These are phyloP conservation scores for Clarireedia paspali DNA, from an alignment of 2,329 filamentous ascomycete species.

Conservation along the genomic window DNA sequence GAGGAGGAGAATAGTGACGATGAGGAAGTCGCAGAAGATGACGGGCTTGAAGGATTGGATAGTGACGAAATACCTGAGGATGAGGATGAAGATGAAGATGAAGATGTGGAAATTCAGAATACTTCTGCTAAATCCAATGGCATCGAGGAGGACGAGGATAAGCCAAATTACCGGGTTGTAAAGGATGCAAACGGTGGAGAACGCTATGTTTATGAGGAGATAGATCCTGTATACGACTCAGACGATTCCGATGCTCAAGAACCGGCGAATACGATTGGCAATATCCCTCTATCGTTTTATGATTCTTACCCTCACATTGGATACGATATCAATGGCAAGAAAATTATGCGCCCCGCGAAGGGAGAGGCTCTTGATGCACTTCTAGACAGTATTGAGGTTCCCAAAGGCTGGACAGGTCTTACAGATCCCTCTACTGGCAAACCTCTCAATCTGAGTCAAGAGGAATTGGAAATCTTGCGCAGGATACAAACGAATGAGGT, in stretches of 20 bases:
- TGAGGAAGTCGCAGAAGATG: slow-evolving; percentile 33
- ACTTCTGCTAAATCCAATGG: slow-evolving; percentile 34
- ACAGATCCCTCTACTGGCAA: slow-evolving; percentile 93
- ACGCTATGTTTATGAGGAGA: slow-evolving; percentile 87
- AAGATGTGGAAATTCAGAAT: slow-evolving; percentile 32
- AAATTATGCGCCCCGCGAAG: slow-evolving; percentile 90
- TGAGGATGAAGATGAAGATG: slow-evolving; percentile 30
- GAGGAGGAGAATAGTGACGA: slow-evolving; percentile 39
- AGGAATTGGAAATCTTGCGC: slow-evolving; percentile 82
- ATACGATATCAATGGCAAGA: slow-evolving; percentile 98
- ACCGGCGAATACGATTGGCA: slow-evolving; percentile 82
- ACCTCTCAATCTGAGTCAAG: slow-evolving; percentile 75
- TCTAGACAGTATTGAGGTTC: slow-evolving; percentile 91
- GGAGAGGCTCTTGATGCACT: slow-evolving; percentile 89
- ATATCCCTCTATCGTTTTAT: slow-evolving; percentile 92
- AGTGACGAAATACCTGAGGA: slow-evolving; percentile 42
- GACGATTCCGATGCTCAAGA: slow-evolving; percentile 83
- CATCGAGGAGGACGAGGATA: slow-evolving; percentile 32
- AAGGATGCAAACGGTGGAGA: slow-evolving; percentile 85
- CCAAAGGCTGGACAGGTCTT: slow-evolving; percentile 93
- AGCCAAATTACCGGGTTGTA: slow-evolving; percentile 47
- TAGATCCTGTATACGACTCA: slow-evolving; percentile 91
- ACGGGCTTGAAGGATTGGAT: slow-evolving; percentile 36
- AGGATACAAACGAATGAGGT: slow-evolving; percentile 85
- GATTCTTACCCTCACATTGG: slow-evolving; percentile 97